Evolutionary conservation across 2,329 filamentous ascomycete genomes (phyloP).

Genomic region (Hypoxylon sp.): DNA sequence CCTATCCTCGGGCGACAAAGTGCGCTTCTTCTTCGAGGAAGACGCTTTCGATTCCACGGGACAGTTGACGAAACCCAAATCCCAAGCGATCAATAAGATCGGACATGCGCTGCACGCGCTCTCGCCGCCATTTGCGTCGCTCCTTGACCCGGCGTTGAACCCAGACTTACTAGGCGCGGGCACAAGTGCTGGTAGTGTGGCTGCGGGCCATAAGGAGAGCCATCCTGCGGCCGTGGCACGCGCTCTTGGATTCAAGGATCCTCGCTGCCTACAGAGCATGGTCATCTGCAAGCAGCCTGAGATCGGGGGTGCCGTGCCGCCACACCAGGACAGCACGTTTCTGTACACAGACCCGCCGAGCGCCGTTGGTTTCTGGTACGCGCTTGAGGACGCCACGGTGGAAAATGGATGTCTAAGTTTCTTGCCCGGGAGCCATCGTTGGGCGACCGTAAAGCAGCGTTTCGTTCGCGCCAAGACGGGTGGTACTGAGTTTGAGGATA

Average conservation of each 20-base stretch:
- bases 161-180: constrained; percentile 48
- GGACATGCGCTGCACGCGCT: constrained; percentile 79
- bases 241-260: constrained; percentile 77
- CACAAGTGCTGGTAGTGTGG: constrained; percentile 55
- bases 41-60: constrained; percentile 79
- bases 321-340: constrained; percentile 93
- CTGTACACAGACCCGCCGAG: constrained; percentile 88
- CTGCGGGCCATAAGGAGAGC: constrained; percentile 47
- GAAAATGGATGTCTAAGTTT: constrained; percentile 92
- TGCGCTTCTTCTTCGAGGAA: constrained; percentile 97
- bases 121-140: constrained; percentile 70
- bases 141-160: constrained; percentile 60
- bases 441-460: constrained; percentile 73
- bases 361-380: constrained; percentile 97
- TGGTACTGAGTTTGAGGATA: constrained; percentile 76
- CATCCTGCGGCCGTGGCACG: constrained; percentile 69
- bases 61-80: constrained; percentile 78
- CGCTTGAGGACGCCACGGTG: constrained; percentile 86
- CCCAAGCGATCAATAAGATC: constrained; percentile 88
- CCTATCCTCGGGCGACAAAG: constrained; percentile 85
- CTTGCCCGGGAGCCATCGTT: constrained; percentile 78
- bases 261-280: constrained; percentile 89
- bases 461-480: constrained; percentile 70
- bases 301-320: constrained; percentile 89
- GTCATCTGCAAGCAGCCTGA: constrained; percentile 98